These are phyloP conservation scores for Ophiognomonia clavigignenti-juglandacearum DNA, from an alignment of 2,329 filamentous ascomycete species.

Conservation along the genomic window DNA sequence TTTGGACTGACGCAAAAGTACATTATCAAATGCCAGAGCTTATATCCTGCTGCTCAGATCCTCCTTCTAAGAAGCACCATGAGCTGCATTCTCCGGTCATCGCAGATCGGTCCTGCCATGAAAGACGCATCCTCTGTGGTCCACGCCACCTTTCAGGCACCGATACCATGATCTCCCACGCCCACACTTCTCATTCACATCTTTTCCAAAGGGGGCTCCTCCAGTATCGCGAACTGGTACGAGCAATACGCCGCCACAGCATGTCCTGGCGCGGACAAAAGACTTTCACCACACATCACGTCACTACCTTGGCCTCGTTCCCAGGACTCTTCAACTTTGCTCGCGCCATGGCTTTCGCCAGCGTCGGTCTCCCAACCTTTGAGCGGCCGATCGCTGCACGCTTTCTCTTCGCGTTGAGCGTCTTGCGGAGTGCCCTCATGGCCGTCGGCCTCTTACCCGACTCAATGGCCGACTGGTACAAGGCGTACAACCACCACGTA, in stretches of 20 bases:
- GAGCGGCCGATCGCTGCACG: constrained; percentile 25
- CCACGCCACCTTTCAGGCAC: constrained; percentile 28
- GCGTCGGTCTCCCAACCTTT: constrained; percentile 29
- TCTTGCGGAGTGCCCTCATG: constrained; percentile 21
- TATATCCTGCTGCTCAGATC: constrained; percentile 41
- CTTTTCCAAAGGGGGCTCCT: constrained; percentile 49
- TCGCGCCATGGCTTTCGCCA: constrained; percentile 34
- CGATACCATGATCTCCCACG: constrained; percentile 28
- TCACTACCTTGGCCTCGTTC: constrained; percentile 42
- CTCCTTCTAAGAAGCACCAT: constrained; percentile 38
- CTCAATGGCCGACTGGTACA: constrained; percentile 21
- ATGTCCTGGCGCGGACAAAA: neutral
- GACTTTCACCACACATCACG: constrained; percentile 37
- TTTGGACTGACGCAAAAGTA: constrained; percentile 53
- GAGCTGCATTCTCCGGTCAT: constrained; percentile 19
- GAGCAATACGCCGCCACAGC: constrained; percentile 20
- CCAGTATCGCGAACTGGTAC: constrained; percentile 35
- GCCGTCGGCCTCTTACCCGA: constrained; percentile 27
- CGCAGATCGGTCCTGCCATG: constrained; percentile 29
- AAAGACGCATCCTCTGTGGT: constrained; percentile 28
- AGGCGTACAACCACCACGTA: constrained; percentile 27
- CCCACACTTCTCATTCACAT: constrained; percentile 40
- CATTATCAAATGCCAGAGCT: constrained; percentile 36
- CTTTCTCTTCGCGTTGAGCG: constrained; percentile 30
- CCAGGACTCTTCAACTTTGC: constrained; percentile 36